These are phyloP conservation scores for Fimicolochytrium jonesii DNA, from an alignment of 192 early-diverging fungal species.

Conservation along the genomic window DNA sequence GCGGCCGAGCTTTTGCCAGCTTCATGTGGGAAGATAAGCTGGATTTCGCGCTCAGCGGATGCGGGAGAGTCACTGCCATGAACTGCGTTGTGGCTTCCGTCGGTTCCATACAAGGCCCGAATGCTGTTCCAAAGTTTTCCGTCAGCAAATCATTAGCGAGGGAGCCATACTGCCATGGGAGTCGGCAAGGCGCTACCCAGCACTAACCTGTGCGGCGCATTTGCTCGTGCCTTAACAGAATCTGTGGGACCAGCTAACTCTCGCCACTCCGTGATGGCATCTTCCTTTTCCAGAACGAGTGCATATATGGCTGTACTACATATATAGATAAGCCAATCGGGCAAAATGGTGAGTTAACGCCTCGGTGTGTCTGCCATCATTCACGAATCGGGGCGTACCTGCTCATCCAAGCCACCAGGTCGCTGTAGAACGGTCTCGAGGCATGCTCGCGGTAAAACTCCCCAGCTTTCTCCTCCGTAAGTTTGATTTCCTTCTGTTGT, in stretches of 20 bases:
- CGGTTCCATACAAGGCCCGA: conserved; percentile 38
- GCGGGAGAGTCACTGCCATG: conserved; percentile 42
- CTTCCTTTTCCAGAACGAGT: conserved; percentile 46
- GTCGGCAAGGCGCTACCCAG: no score
- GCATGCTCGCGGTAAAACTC: conserved; percentile 45
- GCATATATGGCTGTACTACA: conserved; percentile 50
- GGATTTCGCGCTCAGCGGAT: conserved; percentile 35
- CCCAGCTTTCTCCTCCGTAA: conserved; percentile 28
- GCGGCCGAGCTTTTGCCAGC: background rate
- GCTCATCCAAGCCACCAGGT: conserved; percentile 49
- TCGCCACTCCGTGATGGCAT: conserved; percentile 48
- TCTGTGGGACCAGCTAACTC: conserved; percentile 50
- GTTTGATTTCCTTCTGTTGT: conserved; percentile 27
- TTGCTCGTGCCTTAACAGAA: conserved; percentile 43
- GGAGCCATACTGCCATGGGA: no score
- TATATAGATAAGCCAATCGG: no score
- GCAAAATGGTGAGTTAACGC: no score
- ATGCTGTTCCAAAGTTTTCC: no score
- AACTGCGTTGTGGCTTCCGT: conserved; percentile 37
- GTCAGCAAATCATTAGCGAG: no score
- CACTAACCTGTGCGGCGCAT: conserved; percentile 33
- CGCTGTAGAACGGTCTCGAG: conserved; percentile 38
- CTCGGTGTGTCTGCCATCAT: no score
- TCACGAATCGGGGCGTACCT: no score
- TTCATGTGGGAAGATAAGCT: conserved; percentile 29